Evolutionary conservation across 768 basidiomycete genomes (phyloP).

Genomic region (Leccinellum albellum): DNA sequence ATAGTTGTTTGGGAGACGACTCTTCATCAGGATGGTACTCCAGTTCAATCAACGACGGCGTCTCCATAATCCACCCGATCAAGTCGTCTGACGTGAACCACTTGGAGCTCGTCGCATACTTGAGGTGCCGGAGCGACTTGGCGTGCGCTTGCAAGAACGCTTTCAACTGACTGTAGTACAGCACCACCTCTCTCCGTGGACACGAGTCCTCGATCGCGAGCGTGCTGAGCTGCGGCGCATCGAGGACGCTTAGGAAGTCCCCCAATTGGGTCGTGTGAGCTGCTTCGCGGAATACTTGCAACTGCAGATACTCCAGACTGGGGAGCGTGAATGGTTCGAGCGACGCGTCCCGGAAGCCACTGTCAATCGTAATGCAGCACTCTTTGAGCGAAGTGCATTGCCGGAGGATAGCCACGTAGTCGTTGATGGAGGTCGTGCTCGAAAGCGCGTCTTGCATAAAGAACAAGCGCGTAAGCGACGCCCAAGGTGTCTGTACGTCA

Average conservation of each 20-base stretch:
- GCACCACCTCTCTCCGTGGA: conserved; percentile 8
- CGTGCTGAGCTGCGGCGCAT: conserved; percentile 13
- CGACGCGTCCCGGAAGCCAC: conserved; percentile 1
- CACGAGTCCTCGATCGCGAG: conserved; percentile 19
- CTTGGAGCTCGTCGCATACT: conserved; percentile 18
- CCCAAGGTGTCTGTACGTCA: conserved; percentile 17
- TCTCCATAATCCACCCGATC: conserved; percentile 12
- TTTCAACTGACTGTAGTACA: conserved; percentile 14
- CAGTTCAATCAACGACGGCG: conserved; percentile 18
- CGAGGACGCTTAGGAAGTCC: conserved; percentile 13
- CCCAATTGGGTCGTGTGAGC: conserved; percentile 17
- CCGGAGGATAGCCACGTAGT: conserved; percentile 16
- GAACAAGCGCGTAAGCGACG: conserved; percentile 15
- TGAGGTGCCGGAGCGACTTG: conserved; percentile 10
- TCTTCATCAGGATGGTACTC: conserved; percentile 24
- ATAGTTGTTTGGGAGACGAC: conserved; percentile 13
- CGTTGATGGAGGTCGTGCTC: conserved; percentile 18
- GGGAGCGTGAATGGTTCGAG: conserved; percentile 13
- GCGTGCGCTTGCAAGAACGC: conserved; percentile 13
- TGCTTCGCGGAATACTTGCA: conserved; percentile 17
- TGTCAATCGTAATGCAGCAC: conserved; percentile 17
- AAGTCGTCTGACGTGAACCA: conserved; percentile 17
- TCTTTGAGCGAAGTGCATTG: conserved; percentile 23
- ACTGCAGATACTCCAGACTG: conserved; percentile 13
- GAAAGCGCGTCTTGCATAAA: conserved; percentile 25